Evolutionary conservation across 495 filamentous ascomycete species (phyloP), one percentile per base, ranked within the genome.

Genomic region (Aspergillus nanangensis): DNA sequence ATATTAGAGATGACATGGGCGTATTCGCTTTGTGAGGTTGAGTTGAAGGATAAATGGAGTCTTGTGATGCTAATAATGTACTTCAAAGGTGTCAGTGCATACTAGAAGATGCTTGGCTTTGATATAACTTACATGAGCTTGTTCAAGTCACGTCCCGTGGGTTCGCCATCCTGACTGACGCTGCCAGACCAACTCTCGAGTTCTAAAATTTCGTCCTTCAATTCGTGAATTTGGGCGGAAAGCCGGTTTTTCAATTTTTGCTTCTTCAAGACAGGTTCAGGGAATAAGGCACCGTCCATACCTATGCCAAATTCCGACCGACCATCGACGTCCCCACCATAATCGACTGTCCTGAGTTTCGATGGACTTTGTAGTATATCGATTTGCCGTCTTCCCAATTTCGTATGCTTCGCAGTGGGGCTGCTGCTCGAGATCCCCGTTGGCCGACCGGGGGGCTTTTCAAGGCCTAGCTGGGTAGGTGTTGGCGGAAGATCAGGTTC

Each of bases 401-500:
- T 62, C 24, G 53, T 58, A 42, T 60, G 57, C 45, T 63, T 63
- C 32, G 58, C 46, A 42, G 58, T 71, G 4, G 74, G 71, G 36
- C 69, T 76, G 46, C 70, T 73, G 41, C 70, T 74, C 27, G 71
- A 34, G 8, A 67, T 47, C 9, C 62, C 64, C 49, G 48, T 63
- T 1, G 58, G 56, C 31, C 66, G 66, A 35, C 64, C 63, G 1
- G 62, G 65, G 5, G 63, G 67, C 32, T 58, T 62, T 47, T 73
- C 77, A 43, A 83, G 63, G 3, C 80, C 79, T 31, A 73, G 53
- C 45, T 83, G 75, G 23, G 79, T 80, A 15, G 84, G 84, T 3
- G 84, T 88, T 8, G 83, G 83, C 8, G 85, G 86, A 18, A 90
- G 68, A 27, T 86, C 82, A 8, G 83, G 84, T 51, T 90, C 84